Evolutionary conservation across 371 early-diverging fungal species (phyloP).

Genomic region (Cokeromyces recurvatus): DNA sequence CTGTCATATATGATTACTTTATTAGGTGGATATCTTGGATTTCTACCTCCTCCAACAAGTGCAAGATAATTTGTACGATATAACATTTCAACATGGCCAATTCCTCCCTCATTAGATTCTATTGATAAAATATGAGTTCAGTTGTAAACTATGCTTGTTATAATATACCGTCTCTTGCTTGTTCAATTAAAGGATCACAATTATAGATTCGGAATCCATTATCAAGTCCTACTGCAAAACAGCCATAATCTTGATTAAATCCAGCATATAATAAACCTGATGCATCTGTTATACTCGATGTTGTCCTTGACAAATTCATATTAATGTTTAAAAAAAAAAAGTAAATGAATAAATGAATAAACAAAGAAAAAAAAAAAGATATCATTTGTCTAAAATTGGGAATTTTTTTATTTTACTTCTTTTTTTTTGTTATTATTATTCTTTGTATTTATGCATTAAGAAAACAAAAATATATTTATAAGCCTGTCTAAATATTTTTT

Average conservation of each 20-base stretch:
- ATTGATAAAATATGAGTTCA: background rate
- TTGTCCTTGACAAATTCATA: conserved; percentile 59
- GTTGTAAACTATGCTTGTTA: too few species aligned
- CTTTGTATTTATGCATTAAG: too few species aligned
- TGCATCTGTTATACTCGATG: conserved; percentile 47
- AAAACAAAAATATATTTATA: too few species aligned
- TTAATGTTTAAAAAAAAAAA: background rate
- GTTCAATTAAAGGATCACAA: conserved; percentile 86
- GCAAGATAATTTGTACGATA: conserved; percentile 92
- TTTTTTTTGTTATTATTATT: too few species aligned
- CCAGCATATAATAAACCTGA: conserved; percentile 61
- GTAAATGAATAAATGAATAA: too few species aligned
- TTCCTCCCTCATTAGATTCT: conserved; percentile 85
- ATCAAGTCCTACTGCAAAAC: conserved; percentile 90
- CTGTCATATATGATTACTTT: conserved; percentile 92
- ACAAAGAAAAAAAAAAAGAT: too few species aligned
- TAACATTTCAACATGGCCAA: conserved; percentile 92
- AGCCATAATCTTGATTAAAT: conserved; percentile 85
- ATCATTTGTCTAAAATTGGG: too few species aligned
- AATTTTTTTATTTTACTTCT: too few species aligned
- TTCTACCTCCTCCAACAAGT: conserved; percentile 92
- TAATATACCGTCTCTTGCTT: conserved; percentile 77
- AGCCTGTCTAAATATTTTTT: too few species aligned
- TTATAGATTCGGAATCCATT: conserved; percentile 91
- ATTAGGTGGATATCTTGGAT: conserved; percentile 82